Percentiles rank a stretch among this genome's conserved stretches.
Evolutionary conservation across 495 filamentous ascomycete species (phyloP).

Genomic region (Xylaria cubensis): DNA sequence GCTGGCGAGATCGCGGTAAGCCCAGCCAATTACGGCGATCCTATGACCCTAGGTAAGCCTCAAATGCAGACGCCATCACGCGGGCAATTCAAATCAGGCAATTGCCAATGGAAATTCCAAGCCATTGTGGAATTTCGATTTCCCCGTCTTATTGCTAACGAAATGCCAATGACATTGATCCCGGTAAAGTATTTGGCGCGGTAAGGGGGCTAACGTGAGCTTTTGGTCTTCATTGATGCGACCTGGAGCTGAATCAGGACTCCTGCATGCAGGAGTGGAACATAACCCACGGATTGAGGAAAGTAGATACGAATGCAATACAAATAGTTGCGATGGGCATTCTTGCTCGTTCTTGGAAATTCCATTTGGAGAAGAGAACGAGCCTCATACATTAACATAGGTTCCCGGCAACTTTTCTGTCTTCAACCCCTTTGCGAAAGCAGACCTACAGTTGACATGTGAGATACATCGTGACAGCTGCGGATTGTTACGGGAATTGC

Average conservation of each 20-base stretch:
- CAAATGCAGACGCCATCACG: not conserved
- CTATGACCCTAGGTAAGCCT: constrained; percentile 8
- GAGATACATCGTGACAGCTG: not conserved
- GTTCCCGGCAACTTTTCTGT: constrained; percentile 4
- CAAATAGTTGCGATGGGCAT: not conserved
- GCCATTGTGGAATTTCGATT: not conserved
- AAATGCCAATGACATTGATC: not conserved
- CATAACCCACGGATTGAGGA: not conserved
- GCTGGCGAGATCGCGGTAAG: constrained; percentile 5
- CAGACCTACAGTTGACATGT: not conserved
- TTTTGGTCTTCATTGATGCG: constrained; percentile 8
- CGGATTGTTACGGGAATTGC: not conserved
- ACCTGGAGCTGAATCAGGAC: constrained; percentile 6
- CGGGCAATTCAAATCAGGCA: not conserved
- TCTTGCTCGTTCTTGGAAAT: constrained; percentile 12
- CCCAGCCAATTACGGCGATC: not conserved
- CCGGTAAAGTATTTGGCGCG: not conserved
- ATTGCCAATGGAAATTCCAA: constrained; percentile 17
- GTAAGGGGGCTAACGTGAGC: not conserved
- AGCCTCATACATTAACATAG: constrained; percentile 15
- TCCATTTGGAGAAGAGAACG: not conserved
- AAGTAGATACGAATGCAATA: not conserved
- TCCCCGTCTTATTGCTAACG: not conserved
- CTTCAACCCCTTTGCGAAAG: not conserved
- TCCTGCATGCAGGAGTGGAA: constrained; percentile 5